A percentile compares a stretch with the other conserved stretches of the same genome.
phyloP scores from a whole-genome alignment of 2,329 filamentous ascomycete species.

The Stagonosporopsis rhizophila region DNA sequence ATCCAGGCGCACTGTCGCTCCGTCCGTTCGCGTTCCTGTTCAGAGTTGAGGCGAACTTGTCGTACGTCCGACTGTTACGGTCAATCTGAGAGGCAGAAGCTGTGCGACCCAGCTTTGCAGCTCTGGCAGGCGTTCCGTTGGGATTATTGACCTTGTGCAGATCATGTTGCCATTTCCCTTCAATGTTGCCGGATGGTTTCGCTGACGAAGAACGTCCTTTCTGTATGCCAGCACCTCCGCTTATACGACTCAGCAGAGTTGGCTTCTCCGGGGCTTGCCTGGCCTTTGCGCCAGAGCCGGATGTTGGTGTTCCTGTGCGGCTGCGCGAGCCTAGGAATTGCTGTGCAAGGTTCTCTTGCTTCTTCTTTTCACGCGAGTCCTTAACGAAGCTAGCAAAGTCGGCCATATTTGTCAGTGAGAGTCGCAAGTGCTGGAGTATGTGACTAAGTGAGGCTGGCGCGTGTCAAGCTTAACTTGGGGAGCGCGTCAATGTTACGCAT shows the following conservation, averaged over 20 bases:
- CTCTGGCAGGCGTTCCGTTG: constrained; percentile 43
- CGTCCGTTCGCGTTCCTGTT: constrained; percentile 34
- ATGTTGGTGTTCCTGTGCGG: constrained; percentile 62
- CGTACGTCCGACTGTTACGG: constrained; percentile 52
- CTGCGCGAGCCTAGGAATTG: constrained; percentile 67
- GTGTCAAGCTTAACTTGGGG: not conserved
- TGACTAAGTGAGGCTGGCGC: constrained; percentile 3
- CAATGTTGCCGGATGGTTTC: constrained; percentile 62
- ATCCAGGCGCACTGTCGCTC: constrained; percentile 51
- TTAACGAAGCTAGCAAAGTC: constrained; percentile 40
- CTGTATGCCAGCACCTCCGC: constrained; percentile 70
- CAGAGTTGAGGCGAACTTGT: constrained; percentile 49
- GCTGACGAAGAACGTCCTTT: constrained; percentile 63
- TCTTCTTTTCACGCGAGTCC: constrained; percentile 69
- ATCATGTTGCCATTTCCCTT: constrained; percentile 76
- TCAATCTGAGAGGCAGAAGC: constrained; percentile 50
- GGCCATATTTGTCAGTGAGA: constrained; percentile 25
- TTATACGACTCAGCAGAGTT: constrained; percentile 72
- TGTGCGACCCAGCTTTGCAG: constrained; percentile 43
- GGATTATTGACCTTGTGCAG: constrained; percentile 61
- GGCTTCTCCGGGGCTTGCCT: constrained; percentile 57
- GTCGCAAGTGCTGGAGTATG: not conserved
- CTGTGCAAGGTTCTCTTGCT: constrained; percentile 74
- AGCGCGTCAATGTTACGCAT: constrained; percentile 20
- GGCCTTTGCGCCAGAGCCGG: constrained; percentile 54